These are phyloP conservation scores for Leishmania guyanensis DNA, from an alignment of 208 protist species.

Conservation along the genomic window DNA sequence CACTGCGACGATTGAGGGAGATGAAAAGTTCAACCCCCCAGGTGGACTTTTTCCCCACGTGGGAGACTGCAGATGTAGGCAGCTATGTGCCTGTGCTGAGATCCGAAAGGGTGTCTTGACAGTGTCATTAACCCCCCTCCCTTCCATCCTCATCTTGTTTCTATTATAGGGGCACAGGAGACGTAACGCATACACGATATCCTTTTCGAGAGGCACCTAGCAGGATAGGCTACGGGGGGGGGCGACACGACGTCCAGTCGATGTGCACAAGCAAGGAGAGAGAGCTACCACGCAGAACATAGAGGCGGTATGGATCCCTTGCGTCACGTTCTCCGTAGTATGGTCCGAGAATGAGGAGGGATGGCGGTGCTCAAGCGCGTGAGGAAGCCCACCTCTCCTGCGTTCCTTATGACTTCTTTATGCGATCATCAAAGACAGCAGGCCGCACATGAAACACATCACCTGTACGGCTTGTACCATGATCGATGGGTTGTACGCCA, in stretches of 20 bases:
- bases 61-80: not conserved
- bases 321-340: not conserved
- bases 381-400: not conserved
- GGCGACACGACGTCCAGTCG: not conserved
- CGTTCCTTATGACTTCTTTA: not conserved
- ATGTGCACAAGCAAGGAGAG: not conserved
- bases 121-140: not conserved
- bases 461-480: slow-evolving; percentile 31
- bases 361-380: not conserved
- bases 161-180: not conserved
- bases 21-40: not conserved
- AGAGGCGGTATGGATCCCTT: not conserved
- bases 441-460: slow-evolving; percentile 25
- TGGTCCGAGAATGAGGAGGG: not conserved
- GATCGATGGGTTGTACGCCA: slow-evolving; percentile 39
- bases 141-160: not conserved
- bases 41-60: not conserved
- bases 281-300: not conserved
- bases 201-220: not conserved
- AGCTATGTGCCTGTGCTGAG: not conserved
- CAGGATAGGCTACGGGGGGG: not conserved
- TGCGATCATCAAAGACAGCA: slow-evolving; percentile 24
- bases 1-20: not conserved
- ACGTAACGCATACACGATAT: not conserved
- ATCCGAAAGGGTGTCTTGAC: not conserved